These are phyloP conservation scores for Nakataea oryzae DNA, from an alignment of 2,329 filamentous ascomycete genomes.

Conservation along the genomic window DNA sequence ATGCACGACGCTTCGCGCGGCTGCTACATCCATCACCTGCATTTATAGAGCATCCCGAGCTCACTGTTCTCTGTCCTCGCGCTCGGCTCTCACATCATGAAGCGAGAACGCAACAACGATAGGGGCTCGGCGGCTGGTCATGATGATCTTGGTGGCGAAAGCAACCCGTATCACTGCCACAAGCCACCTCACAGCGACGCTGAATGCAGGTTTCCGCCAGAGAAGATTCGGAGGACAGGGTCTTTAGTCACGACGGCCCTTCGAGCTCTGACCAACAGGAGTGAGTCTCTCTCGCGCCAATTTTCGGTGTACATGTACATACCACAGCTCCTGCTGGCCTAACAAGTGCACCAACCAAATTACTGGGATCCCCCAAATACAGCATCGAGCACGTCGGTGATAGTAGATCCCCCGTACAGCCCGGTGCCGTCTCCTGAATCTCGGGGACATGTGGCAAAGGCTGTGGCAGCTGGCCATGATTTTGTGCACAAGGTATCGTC, in stretches of 20 bases:
- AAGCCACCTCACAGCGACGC: background rate
- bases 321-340: background rate
- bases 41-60: background rate
- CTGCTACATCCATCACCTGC: background rate
- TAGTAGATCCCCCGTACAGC: slow-evolving; percentile 7
- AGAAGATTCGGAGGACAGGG: slow-evolving; percentile 28
- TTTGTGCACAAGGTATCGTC: slow-evolving; percentile 25
- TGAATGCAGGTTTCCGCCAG: slow-evolving; percentile 10
- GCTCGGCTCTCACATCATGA: background rate
- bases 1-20: background rate
- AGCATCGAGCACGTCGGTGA: slow-evolving; percentile 15
- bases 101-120: background rate
- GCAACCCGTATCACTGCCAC: background rate
- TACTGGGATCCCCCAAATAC: background rate
- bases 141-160: background rate
- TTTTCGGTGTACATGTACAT: too few species aligned
- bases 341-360: background rate
- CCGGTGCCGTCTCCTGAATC: background rate
- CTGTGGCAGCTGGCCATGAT: background rate
- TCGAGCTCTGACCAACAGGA: slow-evolving; percentile 28
- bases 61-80: background rate
- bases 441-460: slow-evolving; percentile 3
- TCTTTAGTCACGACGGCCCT: slow-evolving; percentile 30
- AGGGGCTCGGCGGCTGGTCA: background rate
- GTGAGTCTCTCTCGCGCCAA: slow-evolving; percentile 7